Evolutionary conservation across 164 flowering plant genomes (phyloP), one percentile per base, ranked within the genome.

Genomic region (Tetrastigma voinierianum): DNA sequence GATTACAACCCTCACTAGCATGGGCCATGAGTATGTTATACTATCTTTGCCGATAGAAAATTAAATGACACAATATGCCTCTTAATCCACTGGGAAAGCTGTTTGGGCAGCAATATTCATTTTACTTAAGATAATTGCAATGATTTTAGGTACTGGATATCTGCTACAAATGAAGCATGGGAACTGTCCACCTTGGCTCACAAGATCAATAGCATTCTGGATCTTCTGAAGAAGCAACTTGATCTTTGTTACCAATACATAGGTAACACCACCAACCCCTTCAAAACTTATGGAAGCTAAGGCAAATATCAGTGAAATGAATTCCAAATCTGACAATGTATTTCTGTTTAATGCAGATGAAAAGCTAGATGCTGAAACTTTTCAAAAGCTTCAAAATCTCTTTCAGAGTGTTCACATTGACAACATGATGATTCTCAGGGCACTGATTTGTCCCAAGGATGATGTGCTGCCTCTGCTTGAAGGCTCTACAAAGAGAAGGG

Each of bases 391-490:
- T 19, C 57, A 47, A 6, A 71, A 74, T 24, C 81, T 87, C 48
- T 77, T 89, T 40, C 78, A 81, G 8, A 74, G 65, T 6, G 66
- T 56, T 63, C 96, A 91, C 70, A 69, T 86, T 2, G 97, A 91
- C 80, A 91, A 88, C 79, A 73, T 77, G 78, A 86, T 78, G 78
- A 71, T 86, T 65, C 81, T 89, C n/a, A 86, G 55, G 78, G 81
- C 80, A 10, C 49, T 89, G 62, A 76, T 90, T 16, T 74, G 59
- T 45, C 61, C 78, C 11, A 80, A 71, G 66, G 93, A 91, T 47
- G 90, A 91, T 46, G 32, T 76, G 19, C 80, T 18, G 54, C 89
- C 93, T 0, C 81, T 91, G 8, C 9, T 76, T 40, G 91, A 89
- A 56, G 84, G 92, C 18, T 4, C 77, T 55, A 65, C 78, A 15